A percentile compares a stretch with the other conserved stretches of the same genome.
Conservation (phyloP, 1,284 basidiomycete species). For the Austroboletus sp. region DNA sequence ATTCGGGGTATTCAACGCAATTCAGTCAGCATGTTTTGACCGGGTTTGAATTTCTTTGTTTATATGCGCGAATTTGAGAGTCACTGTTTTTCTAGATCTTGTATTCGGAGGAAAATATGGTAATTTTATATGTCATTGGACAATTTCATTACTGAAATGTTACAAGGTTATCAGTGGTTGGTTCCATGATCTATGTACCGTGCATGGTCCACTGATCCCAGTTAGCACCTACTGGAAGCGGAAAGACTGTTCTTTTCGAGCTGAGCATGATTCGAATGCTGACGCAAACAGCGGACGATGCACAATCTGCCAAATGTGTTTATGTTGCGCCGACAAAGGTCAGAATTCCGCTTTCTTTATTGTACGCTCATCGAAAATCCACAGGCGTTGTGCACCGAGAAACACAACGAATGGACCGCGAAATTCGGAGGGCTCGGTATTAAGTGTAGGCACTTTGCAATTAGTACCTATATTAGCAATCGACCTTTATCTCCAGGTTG, state of each 20-base stretch:
- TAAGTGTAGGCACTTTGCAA: slow-evolving; percentile 49
- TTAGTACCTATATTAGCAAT: background rate
- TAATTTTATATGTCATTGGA: slow-evolving; percentile 29
- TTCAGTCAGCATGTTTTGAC: slow-evolving; percentile 80
- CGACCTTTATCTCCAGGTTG: slow-evolving; percentile 47
- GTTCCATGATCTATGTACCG: slow-evolving; percentile 13
- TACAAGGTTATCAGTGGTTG: slow-evolving; percentile 70
- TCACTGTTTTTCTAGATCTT: slow-evolving; percentile 48
- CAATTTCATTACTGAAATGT: slow-evolving; percentile 10
- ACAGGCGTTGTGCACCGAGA: slow-evolving; percentile 84
- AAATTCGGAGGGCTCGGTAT: slow-evolving; percentile 74
- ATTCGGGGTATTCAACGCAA: slow-evolving; percentile 83
- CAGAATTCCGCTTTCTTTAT: slow-evolving; percentile 1
- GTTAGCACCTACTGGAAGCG: slow-evolving; percentile 83
- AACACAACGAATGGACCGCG: slow-evolving; percentile 73
- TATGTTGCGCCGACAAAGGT: slow-evolving; percentile 95
- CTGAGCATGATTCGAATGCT: slow-evolving; percentile 80
- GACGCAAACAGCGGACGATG: slow-evolving; percentile 36
- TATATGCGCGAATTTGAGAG: background rate
- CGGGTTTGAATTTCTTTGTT: slow-evolving; percentile 43
- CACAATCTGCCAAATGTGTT: slow-evolving; percentile 60
- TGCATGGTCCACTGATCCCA: slow-evolving; percentile 6
- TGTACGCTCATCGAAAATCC: background rate
- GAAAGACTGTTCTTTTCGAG: slow-evolving; percentile 92
- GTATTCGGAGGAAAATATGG: slow-evolving; percentile 66